Evolutionary conservation across 345 rosid genomes (phyloP), one percentile per base, ranked within the genome.

Genomic region (Bruguiera sexangula): DNA sequence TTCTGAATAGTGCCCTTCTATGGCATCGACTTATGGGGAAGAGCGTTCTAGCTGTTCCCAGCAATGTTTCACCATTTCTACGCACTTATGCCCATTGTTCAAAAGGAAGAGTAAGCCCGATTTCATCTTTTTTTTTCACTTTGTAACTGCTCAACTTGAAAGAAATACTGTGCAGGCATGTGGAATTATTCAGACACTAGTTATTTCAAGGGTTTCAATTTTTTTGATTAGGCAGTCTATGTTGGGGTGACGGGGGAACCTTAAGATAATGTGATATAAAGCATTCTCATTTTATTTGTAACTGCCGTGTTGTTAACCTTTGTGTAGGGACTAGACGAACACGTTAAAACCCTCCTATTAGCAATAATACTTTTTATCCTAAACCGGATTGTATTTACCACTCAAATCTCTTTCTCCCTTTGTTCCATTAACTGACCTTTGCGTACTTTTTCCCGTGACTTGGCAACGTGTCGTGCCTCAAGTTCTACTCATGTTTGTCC

Each of bases 21-120:
- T 94, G 98, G 97, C 96, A 94, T 79, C 93, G 83, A 57, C 89
- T 94, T 62, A 94, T 94, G 96, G 97, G 99, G 46, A 91, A 82
- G 82, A 86, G 84, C 18, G 94, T 90, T 70, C 86, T 95, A 73
- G 78, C 78, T 55, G 75, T 72, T 57, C 80, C 72, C 8, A 82
- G 76, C 4, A 72, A 87, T 66, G 86, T 85, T 53, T 85, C 90
- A 1, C 79, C 94, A 1, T 78, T 69, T 67, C 83, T 95, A 66
- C 96, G 98, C 30, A 71, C 83, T 64, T 95, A 92, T 54, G 97
- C 96, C 7, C 98, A 95, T 80, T 95, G 99, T 67, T 86, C 97
- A 0, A 90, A 86, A 86, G 98, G 92, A 85, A 85, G 91, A 83
- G 99, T 92, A 84, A 86, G 96, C 20, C 75, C 46, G 4, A 26